These are phyloP conservation scores for Urochloa ruziziensis DNA, from an alignment of 176 grass and related monocot species.

Conservation along the genomic window DNA sequence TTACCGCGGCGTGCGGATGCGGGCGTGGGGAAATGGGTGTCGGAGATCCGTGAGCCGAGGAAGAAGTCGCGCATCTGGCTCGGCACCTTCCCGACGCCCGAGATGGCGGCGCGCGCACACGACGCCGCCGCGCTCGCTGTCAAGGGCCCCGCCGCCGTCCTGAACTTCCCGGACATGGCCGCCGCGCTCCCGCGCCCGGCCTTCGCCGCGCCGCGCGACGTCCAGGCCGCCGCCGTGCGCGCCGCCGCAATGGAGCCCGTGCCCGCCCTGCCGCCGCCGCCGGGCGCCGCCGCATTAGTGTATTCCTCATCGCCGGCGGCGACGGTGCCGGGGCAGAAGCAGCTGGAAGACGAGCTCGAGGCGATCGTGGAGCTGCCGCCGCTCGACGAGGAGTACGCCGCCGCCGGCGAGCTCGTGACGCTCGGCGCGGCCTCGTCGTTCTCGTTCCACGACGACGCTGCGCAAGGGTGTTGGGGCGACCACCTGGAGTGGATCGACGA, in stretches of 20 bases:
- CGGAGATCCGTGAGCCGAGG: slow-evolving; percentile 80
- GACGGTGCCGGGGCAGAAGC: background rate
- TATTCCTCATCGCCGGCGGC: background rate
- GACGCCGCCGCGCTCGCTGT: slow-evolving; percentile 70
- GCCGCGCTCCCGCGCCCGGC: slow-evolving; percentile 48
- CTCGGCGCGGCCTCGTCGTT: slow-evolving; percentile 1
- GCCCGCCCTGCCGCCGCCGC: background rate
- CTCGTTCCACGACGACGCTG: background rate
- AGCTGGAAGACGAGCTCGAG: background rate
- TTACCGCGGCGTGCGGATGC: slow-evolving; percentile 88
- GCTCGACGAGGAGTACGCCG: slow-evolving; percentile 22
- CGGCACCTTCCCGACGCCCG: slow-evolving; percentile 71
- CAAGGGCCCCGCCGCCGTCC: slow-evolving; percentile 58
- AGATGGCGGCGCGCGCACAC: slow-evolving; percentile 86
- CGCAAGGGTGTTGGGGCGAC: slow-evolving; percentile 6
- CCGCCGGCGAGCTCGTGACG: slow-evolving; percentile 21
- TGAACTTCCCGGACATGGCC: slow-evolving; percentile 77
- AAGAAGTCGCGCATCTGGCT: slow-evolving; percentile 95
- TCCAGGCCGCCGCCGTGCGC: slow-evolving; percentile 56
- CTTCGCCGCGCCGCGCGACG: slow-evolving; percentile 50
- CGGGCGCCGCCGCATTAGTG: slow-evolving; percentile 13
- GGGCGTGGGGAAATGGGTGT: slow-evolving; percentile 89
- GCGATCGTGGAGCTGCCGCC: slow-evolving; percentile 7
- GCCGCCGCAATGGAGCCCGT: slow-evolving; percentile 56
- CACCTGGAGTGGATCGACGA: slow-evolving; percentile 25